Percentiles rank a stretch among this genome's conserved stretches.
These are phyloP conservation scores for Suhomyces panamericanus DNA, from an alignment of 1,139 yeast genomes.

Conservation along the genomic window DNA sequence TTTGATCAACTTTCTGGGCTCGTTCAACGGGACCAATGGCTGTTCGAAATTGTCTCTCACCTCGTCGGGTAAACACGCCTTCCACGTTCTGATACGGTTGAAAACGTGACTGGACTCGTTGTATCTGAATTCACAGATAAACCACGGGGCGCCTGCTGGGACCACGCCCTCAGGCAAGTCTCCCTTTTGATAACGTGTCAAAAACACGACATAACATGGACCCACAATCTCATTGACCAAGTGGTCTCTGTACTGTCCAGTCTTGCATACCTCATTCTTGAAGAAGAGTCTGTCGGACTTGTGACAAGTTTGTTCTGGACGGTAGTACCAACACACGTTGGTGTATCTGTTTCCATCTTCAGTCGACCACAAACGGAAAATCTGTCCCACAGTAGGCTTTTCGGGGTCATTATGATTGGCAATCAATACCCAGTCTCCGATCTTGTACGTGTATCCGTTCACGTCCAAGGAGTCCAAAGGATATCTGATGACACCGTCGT, in stretches of 20 bases:
- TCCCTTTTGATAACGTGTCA: constrained; percentile 92
- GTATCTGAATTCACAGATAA: constrained; percentile 92
- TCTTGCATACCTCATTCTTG: constrained; percentile 92
- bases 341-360: constrained; percentile 84
- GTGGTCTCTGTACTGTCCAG: constrained; percentile 96
- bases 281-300: constrained; percentile 84
- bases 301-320: constrained; percentile 98
- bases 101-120: constrained; percentile 87
- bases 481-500: constrained; percentile 57
- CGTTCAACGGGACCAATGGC: constrained; percentile 55
- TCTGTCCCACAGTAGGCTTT: constrained; percentile 91
- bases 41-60: constrained; percentile 85
- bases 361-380: constrained; percentile 88
- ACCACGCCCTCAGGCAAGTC: constrained; percentile 72
- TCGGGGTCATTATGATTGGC: constrained; percentile 83
- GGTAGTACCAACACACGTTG: constrained; percentile 95
- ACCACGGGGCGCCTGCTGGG: constrained; percentile 76
- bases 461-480: constrained; percentile 77
- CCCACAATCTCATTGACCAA: constrained; percentile 84
- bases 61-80: constrained; percentile 97
- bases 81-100: constrained; percentile 96
- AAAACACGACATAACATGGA: constrained; percentile 91
- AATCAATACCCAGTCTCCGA: constrained; percentile 94
- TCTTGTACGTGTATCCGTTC: constrained; percentile 70
- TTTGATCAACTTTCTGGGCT: constrained; percentile 67